Evolutionary conservation across 352 stramenopile genomes (phyloP).

Genomic region (Pythium phragmiticola): DNA sequence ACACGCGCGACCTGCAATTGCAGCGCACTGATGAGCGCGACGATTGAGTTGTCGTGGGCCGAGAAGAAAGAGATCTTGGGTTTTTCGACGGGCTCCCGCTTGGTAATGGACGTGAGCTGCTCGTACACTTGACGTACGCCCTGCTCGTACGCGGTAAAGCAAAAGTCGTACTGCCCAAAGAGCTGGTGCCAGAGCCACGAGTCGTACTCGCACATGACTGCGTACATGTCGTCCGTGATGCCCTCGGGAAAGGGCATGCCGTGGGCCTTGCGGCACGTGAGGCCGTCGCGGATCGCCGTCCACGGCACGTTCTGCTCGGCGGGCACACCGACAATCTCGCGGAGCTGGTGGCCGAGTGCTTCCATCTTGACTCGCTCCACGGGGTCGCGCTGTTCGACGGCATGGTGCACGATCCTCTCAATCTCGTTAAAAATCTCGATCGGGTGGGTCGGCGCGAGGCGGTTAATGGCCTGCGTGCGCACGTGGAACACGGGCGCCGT

Average conservation of each 20-base stretch:
- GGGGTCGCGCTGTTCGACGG: conserved; percentile 35
- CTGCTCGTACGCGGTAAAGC: conserved; percentile 57
- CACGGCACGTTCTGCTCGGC: conserved; percentile 54
- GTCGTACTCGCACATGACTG: conserved; percentile 62
- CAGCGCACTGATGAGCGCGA: conserved; percentile 67
- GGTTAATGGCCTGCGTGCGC: conserved; percentile 64
- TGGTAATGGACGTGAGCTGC: conserved; percentile 33
- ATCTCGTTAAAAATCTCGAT: conserved; percentile 75
- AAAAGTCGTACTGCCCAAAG: conserved; percentile 64
- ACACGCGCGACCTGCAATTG: conserved; percentile 58
- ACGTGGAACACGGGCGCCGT: conserved; percentile 43
- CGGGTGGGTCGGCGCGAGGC: conserved; percentile 56
- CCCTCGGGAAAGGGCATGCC: conserved; percentile 61
- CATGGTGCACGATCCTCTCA: conserved; percentile 56
- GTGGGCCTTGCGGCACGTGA: conserved; percentile 68
- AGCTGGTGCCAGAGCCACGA: conserved; percentile 81
- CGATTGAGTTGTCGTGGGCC: conserved; percentile 83
- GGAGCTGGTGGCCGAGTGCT: conserved; percentile 23
- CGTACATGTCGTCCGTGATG: conserved; percentile 59
- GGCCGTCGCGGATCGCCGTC: conserved; percentile 66
- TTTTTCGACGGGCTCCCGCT: conserved; percentile 21
- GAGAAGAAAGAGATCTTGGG: conserved; percentile 73
- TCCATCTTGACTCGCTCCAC: conserved; percentile 23
- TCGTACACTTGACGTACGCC: conserved; percentile 59
- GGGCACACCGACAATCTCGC: conserved; percentile 41